These are phyloP conservation scores for Volvox carteri DNA, from an alignment of 163 green algal species.

Conservation along the genomic window DNA sequence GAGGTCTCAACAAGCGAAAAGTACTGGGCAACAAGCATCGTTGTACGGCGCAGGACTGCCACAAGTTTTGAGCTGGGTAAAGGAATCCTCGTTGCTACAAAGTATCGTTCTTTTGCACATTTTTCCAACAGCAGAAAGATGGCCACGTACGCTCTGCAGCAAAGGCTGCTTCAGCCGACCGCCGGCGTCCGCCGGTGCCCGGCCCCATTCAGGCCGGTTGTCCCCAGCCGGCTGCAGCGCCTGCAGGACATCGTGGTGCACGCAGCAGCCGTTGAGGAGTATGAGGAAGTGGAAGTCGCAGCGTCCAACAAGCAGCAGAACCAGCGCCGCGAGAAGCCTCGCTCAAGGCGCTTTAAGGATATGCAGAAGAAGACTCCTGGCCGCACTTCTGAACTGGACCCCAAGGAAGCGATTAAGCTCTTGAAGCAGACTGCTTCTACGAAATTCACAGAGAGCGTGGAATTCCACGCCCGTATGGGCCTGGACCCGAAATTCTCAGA, in stretches of 20 bases:
- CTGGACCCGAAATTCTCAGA: conserved; percentile 94
- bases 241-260: conserved; percentile 32
- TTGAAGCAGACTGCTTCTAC: conserved; percentile 79
- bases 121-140: conserved; percentile 29
- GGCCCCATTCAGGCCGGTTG: conserved; percentile 42
- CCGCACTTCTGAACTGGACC: conserved; percentile 68
- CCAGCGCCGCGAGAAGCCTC: conserved; percentile 63
- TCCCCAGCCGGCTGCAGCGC: conserved; percentile 32
- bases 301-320: conserved; percentile 43
- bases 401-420: conserved; percentile 82
- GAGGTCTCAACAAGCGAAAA: no score
- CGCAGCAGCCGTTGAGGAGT: conserved; percentile 5
- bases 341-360: conserved; percentile 75
- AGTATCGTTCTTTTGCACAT: neutral
- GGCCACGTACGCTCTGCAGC: conserved; percentile 51
- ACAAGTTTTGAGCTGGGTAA: neutral
- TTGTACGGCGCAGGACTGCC: no score
- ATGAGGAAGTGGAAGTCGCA: conserved; percentile 40
- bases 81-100: no score
- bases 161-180: conserved; percentile 58
- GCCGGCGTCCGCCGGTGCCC: conserved; percentile 31
- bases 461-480: conserved; percentile 92
- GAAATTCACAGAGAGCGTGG: conserved; percentile 97
- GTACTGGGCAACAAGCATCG: no score
- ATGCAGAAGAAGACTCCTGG: conserved; percentile 66